These are phyloP conservation scores for Pseudocercospora fuligena DNA, from an alignment of 2,329 filamentous ascomycete genomes.

Conservation along the genomic window DNA sequence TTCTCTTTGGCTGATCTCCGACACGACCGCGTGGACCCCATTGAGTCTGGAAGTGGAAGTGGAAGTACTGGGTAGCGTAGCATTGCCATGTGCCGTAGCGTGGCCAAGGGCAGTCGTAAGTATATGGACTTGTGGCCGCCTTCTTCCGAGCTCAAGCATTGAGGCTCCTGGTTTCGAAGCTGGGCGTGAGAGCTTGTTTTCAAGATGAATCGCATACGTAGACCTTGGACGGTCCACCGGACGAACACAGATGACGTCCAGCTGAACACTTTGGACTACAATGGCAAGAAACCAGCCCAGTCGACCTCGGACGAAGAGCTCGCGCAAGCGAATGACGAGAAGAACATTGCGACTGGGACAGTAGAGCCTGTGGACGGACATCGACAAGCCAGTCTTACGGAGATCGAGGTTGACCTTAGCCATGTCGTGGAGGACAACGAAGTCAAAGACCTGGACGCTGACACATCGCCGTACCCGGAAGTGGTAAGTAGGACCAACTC, in stretches of 20 bases:
- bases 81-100: constrained; percentile 6
- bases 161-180: not conserved
- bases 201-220: constrained; percentile 35
- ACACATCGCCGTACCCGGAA: constrained; percentile 66
- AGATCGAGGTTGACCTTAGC: constrained; percentile 44
- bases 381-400: constrained; percentile 25
- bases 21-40: not conserved
- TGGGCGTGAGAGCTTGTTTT: not conserved
- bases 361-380: constrained; percentile 32
- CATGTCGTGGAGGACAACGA: constrained; percentile 55
- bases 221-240: constrained; percentile 33
- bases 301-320: constrained; percentile 21
- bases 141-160: constrained; percentile 1
- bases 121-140: not conserved
- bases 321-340: constrained; percentile 19
- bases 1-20: not conserved
- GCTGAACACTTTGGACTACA: constrained; percentile 31
- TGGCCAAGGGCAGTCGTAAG: not conserved
- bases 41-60: not conserved
- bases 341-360: constrained; percentile 21
- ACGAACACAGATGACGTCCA: constrained; percentile 35
- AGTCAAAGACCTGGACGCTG: constrained; percentile 33
- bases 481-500: constrained; percentile 19
- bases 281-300: constrained; percentile 16
- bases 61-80: not conserved